Evolutionary conservation across 164 flowering plant species (phyloP), one percentile per base, ranked within the genome.

Genomic region (Magnolia changhungtana): DNA sequence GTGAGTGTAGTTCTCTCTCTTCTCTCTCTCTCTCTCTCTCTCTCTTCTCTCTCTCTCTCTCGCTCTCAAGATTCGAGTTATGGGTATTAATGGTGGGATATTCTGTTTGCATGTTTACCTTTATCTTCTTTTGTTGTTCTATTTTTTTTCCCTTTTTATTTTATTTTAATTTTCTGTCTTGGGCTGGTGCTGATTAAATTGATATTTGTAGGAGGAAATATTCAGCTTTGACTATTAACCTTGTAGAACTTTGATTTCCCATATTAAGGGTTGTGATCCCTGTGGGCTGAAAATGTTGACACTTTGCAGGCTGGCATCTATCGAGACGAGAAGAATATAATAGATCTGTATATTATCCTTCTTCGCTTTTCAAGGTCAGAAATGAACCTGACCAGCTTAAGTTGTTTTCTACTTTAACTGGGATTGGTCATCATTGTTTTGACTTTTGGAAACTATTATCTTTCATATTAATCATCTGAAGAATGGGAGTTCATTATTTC

Each of bases 321-420:
- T 82, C 95, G 95, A 61, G 86, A 67, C 73, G 99, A 93, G 85
- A 86, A 83, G 78, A 92, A 93, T 83, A 75, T 91, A 11, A 80
- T 92, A 75, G 99, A 96, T 86, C 82, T 93, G 21, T 96, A 92
- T 74, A 79, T 93, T 55, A 90, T 96, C 94, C 92, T 96, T 4
- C 80, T 96, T 63, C 83, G 99, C 69, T 96, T 88, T 88, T 93
- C 98, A 75, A 92, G 99, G 98, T 92, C 72, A 86, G 89, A 29
- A 69, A 74, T 27, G 71, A 68, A 65, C 71, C 1, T 18, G 50
- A 68, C 37, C 13, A 31, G 71, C 71, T 29, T 68, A 27, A 68
- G 20, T 21, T 21, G 23, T 23, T 68, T 68, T 31, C 16, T 20
- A 18, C 16, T 67, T 27, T 31, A 64, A 64, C 21, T 64, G 45